These are phyloP conservation scores for Takashimella tepidaria DNA, from an alignment of 1,284 basidiomycete species.

Conservation along the genomic window DNA sequence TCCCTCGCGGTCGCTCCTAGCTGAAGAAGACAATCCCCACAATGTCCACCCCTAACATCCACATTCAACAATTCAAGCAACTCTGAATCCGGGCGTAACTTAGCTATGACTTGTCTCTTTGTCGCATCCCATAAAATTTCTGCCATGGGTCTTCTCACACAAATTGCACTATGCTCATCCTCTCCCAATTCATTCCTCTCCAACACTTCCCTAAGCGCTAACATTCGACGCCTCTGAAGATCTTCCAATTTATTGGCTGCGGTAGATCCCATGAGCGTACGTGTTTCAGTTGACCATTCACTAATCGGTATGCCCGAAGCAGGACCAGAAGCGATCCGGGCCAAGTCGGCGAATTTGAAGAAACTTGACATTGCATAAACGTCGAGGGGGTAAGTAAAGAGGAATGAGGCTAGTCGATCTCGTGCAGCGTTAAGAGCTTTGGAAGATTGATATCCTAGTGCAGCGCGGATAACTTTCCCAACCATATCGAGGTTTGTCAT, in stretches of 20 bases:
- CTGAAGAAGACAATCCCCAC: constrained; percentile 28
- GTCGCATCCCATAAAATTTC: constrained; percentile 18
- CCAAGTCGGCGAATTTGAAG: constrained; percentile 36
- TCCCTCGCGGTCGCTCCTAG: constrained; percentile 25
- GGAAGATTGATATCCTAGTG: constrained; percentile 34
- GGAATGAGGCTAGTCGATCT: constrained; percentile 17
- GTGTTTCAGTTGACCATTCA: constrained; percentile 21
- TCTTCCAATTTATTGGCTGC: constrained; percentile 12
- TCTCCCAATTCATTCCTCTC: constrained; percentile 8
- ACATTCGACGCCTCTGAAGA: constrained; percentile 17
- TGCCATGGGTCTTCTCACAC: constrained; percentile 10
- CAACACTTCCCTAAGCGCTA: constrained; percentile 21
- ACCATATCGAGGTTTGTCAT: constrained; percentile 24
- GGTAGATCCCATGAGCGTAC: constrained; percentile 23
- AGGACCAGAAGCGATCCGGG: constrained; percentile 17
- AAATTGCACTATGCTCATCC: constrained; percentile 19
- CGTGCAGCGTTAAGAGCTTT: constrained; percentile 25
- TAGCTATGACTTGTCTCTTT: constrained; percentile 3
- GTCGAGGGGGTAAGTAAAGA: constrained; percentile 17
- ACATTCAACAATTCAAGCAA: constrained; percentile 27
- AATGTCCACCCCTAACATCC: constrained; percentile 27
- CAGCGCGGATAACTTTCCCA: constrained; percentile 28
- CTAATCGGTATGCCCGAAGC: constrained; percentile 13
- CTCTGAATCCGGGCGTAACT: constrained; percentile 15
- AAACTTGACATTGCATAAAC: constrained; percentile 31